Conservation (phyloP, 495 filamentous ascomycete genomes). For the Rhizodiscina lignyota region DNA sequence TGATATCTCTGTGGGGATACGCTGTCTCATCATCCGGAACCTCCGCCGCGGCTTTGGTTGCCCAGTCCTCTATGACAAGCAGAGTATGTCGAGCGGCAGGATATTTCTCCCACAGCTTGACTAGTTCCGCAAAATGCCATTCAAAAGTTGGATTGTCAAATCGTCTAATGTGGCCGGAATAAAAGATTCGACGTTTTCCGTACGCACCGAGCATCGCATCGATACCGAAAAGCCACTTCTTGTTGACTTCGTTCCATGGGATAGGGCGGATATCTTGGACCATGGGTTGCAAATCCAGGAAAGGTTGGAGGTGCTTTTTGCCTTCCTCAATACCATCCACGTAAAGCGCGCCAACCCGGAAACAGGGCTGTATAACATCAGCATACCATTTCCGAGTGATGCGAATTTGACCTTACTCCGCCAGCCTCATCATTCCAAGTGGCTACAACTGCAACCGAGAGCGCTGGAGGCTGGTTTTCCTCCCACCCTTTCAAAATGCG, state of each 20-base stretch:
- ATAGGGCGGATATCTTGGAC: constrained; percentile 10
- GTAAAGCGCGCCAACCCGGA: too few relatives aligned
- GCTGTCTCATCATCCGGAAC: constrained; percentile 7
- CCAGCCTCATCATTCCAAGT: not conserved
- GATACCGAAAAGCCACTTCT: not conserved
- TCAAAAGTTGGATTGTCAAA: not conserved
- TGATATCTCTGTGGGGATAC: constrained; percentile 11
- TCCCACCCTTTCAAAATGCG: not conserved
- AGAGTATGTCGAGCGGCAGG: not conserved
- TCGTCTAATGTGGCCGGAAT: not conserved
- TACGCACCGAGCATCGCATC: not conserved
- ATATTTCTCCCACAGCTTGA: not conserved
- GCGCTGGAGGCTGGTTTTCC: not conserved
- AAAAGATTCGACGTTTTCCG: not conserved
- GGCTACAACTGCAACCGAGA: not conserved
- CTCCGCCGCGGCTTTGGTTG: not conserved
- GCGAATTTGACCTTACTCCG: not conserved
- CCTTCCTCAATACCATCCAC: constrained; percentile 16
- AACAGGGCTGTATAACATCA: too few relatives aligned
- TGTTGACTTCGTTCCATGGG: constrained; percentile 12
- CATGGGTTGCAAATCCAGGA: constrained; percentile 11
- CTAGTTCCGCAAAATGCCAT: not conserved
- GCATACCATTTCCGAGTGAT: too few relatives aligned
- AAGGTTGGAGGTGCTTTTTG: constrained; percentile 20
- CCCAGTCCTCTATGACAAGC: not conserved